Evolutionary conservation across 257 asterid genomes (phyloP).

Genomic region (Cynanchum wilfordii): DNA sequence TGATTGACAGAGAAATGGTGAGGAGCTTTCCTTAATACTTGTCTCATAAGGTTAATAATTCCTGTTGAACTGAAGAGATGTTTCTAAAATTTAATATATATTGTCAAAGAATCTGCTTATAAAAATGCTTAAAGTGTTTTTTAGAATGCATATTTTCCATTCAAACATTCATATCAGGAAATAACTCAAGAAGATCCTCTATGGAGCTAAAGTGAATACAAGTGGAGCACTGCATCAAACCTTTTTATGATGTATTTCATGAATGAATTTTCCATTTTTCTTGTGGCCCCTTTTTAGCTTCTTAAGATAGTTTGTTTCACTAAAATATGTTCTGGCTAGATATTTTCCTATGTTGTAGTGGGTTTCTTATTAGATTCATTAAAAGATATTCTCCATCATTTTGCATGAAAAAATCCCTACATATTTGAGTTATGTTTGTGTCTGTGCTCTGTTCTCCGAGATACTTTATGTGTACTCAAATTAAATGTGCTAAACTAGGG

Average conservation of each 20-base stretch:
- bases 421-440: not conserved
- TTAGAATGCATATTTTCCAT: not conserved
- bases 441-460: not conserved
- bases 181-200: not conserved
- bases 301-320: not conserved
- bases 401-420: not conserved
- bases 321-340: not conserved
- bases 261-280: not conserved
- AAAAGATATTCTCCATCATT: not conserved
- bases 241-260: not conserved
- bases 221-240: not conserved
- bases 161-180: not conserved
- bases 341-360: not conserved
- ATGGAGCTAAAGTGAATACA: not conserved
- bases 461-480: not conserved
- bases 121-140: not conserved
- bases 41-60: not conserved
- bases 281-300: not conserved
- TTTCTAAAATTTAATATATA: not conserved
- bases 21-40: conserved; percentile 16
- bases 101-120: not conserved
- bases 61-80: not conserved
- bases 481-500: not conserved
- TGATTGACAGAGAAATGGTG: conserved; percentile 88
- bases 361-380: not conserved